These are phyloP conservation scores for Pyricularia sp. DNA, from an alignment of 2,329 filamentous ascomycete species.

Conservation along the genomic window DNA sequence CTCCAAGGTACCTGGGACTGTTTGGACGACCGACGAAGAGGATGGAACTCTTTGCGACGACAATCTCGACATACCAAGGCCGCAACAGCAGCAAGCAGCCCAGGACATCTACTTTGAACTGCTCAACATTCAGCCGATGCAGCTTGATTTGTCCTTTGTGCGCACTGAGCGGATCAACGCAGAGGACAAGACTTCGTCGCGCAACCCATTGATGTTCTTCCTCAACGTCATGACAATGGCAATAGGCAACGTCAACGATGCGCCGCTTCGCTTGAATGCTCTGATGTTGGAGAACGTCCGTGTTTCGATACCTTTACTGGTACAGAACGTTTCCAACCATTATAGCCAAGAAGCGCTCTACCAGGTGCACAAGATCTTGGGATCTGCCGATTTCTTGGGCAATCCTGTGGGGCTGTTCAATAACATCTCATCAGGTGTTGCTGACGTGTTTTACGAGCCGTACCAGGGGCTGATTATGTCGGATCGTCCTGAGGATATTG, in stretches of 20 bases:
- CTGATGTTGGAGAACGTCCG: conserved; percentile 92
- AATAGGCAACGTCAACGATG: conserved; percentile 97
- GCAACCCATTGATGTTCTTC: conserved; percentile 96
- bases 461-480: conserved; percentile 95
- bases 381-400: conserved; percentile 93
- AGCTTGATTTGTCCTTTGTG: conserved; percentile 93
- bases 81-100: conserved; percentile 70
- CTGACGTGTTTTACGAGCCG: conserved; percentile 98
- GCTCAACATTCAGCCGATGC: conserved; percentile 95
- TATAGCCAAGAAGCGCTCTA: conserved; percentile 95
- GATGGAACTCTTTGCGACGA: conserved; percentile 86
- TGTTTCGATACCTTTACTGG: conserved; percentile 74
- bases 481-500: conserved; percentile 89
- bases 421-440: conserved; percentile 93
- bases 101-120: conserved; percentile 98
- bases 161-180: conserved; percentile 93
- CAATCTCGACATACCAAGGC: conserved; percentile 83
- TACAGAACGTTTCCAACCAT: conserved; percentile 82
- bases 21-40: conserved; percentile 69
- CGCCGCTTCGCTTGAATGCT: conserved; percentile 86
- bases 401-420: conserved; percentile 98
- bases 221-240: conserved; percentile 99
- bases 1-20: conserved; percentile 81
- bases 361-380: conserved; percentile 94
- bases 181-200: conserved; percentile 83